Base-by-base conservation (phyloP, 2,329 filamentous ascomycete genomes). In the Phaeosphaeria sp. region DNA sequence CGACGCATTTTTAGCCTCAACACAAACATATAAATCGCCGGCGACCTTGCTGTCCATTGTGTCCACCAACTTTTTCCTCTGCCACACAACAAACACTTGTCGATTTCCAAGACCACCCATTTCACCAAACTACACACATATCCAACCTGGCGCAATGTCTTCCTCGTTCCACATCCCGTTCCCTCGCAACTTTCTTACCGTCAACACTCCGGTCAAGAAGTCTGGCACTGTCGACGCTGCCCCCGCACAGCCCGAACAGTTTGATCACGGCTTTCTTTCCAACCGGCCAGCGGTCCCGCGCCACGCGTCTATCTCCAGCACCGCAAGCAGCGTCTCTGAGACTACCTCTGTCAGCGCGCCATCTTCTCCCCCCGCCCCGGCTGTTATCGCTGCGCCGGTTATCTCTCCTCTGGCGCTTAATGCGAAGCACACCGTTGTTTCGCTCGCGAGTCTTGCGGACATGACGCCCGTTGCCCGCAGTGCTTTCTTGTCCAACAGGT, bases 111-210 rank as follows among this genome's bases (percentile, higher is more conserved):
- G 20, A 60, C 33, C 3, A 25, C 20, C 55, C 22, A 47, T 46
- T 48, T 47, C 40, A 60, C 54, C 47, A 47, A 30, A 57, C 44
- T 33, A 56, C 47, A 54, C 42, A 49, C 51, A 58, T 61, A 57
- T 55, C 47, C 64, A 74, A 43, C 56, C 67, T 66, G 67, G 63
- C 68, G 67, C 68, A 67, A 76, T 75, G 73, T 71, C 73, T 71
- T 67, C 68, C 65, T 66, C 64, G 65, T 73, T 67, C 72, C 73
- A 76, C 72, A 76, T 76, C 58, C 72, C 74, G 52, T 75, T 76
- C 68, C 74, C 74, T 25, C 62, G 58, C 49, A 66, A 57, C 67
- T 76, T 74, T 63, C 71, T 76, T 65, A 64, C 73, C 52, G 68
- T 76, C 68, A 76, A 76, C 67, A 68, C 70, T 55, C 69, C 68